A percentile compares a stretch with the other conserved stretches of the same genome.
phyloP scores from a whole-genome alignment of 257 asterid species.

The Eucommia ulmoides region DNA sequence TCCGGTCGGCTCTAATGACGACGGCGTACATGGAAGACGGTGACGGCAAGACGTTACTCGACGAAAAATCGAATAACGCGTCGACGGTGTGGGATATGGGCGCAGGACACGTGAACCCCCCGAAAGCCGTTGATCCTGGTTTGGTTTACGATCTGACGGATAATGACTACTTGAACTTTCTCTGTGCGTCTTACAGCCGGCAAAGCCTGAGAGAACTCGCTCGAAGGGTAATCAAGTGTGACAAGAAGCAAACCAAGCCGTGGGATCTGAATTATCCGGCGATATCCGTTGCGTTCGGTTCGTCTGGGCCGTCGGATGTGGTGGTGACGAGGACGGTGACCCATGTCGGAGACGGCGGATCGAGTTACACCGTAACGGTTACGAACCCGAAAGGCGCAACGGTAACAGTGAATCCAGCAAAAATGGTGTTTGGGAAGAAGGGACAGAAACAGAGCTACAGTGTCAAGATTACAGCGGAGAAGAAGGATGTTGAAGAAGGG shows the following conservation, averaged over 20 bases:
- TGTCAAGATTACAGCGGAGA: slow-evolving; percentile 37
- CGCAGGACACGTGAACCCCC: slow-evolving; percentile 72
- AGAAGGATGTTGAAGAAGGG: slow-evolving; percentile 28
- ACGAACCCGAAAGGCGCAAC: slow-evolving; percentile 29
- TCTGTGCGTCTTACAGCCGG: slow-evolving; percentile 44
- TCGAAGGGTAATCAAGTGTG: slow-evolving; percentile 25
- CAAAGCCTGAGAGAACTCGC: slow-evolving; percentile 31
- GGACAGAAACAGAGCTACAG: slow-evolving; percentile 39
- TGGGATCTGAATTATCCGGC: slow-evolving; percentile 84
- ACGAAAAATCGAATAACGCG: slow-evolving; percentile 35
- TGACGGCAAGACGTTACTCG: slow-evolving; percentile 41
- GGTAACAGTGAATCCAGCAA: slow-evolving; percentile 33
- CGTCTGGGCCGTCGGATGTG: slow-evolving; percentile 8
- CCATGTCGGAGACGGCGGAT: slow-evolving; percentile 27
- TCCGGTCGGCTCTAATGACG: slow-evolving; percentile 79
- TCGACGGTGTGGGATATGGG: slow-evolving; percentile 59
- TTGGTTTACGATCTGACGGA: slow-evolving; percentile 47
- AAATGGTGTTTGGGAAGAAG: slow-evolving; percentile 26
- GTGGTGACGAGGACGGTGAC: slow-evolving; percentile 43
- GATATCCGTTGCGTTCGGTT: slow-evolving; percentile 34
- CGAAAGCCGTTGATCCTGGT: slow-evolving; percentile 69
- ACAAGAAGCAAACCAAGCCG: slow-evolving; percentile 22
- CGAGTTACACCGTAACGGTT: slow-evolving; percentile 23
- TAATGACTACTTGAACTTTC: slow-evolving; percentile 45
- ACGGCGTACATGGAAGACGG: slow-evolving; percentile 44